These are phyloP conservation scores for Aaosphaeria arxii DNA, from an alignment of 2,329 filamentous ascomycete genomes.

Conservation along the genomic window DNA sequence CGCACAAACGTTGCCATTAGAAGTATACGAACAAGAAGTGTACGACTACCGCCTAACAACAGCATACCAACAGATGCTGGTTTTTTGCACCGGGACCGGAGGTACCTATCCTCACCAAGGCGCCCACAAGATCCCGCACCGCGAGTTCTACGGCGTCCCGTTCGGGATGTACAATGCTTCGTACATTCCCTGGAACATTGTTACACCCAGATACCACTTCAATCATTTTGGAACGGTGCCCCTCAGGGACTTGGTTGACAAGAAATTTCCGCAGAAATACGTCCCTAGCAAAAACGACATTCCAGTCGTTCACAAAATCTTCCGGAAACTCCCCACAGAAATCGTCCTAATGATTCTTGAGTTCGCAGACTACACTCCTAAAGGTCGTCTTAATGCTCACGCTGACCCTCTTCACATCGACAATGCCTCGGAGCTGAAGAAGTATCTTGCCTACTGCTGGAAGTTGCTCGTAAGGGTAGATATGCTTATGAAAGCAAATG, in stretches of 20 bases:
- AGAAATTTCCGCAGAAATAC: neutral
- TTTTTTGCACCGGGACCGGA: too few relatives aligned
- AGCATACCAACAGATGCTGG: neutral
- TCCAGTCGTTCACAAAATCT: neutral
- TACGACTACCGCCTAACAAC: neutral
- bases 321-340: neutral
- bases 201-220: neutral
- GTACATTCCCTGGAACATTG: neutral
- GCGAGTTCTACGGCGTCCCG: neutral
- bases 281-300: neutral
- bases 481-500: neutral
- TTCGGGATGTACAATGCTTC: neutral
- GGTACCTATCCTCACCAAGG: neutral
- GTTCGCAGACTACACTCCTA: neutral
- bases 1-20: neutral
- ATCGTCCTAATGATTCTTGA: neutral
- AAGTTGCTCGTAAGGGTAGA: neutral
- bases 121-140: neutral
- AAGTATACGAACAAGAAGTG: neutral
- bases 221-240: neutral
- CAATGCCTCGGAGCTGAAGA: neutral
- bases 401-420: neutral
- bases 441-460: neutral
- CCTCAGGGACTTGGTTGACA: neutral
- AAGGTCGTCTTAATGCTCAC: neutral